Conservation (phyloP, 177 flowering plant genomes). For the Tripterygium wilfordii region DNA sequence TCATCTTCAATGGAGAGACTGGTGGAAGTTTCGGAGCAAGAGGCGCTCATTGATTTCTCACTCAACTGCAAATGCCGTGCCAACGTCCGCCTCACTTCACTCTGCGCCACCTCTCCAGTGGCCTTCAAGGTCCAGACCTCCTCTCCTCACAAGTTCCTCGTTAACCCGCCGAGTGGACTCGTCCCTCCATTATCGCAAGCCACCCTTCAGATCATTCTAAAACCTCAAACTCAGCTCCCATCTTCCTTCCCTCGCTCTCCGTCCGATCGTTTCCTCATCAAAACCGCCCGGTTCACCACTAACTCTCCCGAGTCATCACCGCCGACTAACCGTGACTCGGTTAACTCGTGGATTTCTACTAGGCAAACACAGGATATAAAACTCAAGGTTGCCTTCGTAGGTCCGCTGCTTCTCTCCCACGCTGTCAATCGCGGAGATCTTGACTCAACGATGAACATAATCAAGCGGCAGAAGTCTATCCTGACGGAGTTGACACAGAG, state of each 20-base stretch:
- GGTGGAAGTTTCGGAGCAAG: constrained; percentile 47
- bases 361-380: constrained; percentile 41
- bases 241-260: constrained; percentile 63
- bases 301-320: constrained; percentile 18
- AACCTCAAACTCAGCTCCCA: constrained; percentile 59
- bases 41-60: constrained; percentile 48
- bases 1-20: constrained; percentile 25
- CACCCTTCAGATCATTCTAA: constrained; percentile 67
- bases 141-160: constrained; percentile 71
- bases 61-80: constrained; percentile 55
- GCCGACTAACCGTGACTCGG: constrained; percentile 12
- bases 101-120: constrained; percentile 31
- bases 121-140: constrained; percentile 83
- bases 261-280: constrained; percentile 66
- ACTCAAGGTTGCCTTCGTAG: constrained; percentile 66
- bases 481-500: constrained; percentile 22
- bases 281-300: constrained; percentile 25
- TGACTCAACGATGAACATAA: constrained; percentile 34
- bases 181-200: constrained; percentile 42
- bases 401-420: constrained; percentile 49
- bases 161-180: constrained; percentile 66
- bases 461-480: constrained; percentile 43
- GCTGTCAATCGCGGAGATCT: constrained; percentile 37
- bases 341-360: constrained; percentile 41
- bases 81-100: constrained; percentile 46